A percentile compares a stretch with the other conserved stretches of the same genome.
Evolutionary conservation across 2,329 filamentous ascomycete species (phyloP).

Genomic region (Dothideomycetidae sp.): DNA sequence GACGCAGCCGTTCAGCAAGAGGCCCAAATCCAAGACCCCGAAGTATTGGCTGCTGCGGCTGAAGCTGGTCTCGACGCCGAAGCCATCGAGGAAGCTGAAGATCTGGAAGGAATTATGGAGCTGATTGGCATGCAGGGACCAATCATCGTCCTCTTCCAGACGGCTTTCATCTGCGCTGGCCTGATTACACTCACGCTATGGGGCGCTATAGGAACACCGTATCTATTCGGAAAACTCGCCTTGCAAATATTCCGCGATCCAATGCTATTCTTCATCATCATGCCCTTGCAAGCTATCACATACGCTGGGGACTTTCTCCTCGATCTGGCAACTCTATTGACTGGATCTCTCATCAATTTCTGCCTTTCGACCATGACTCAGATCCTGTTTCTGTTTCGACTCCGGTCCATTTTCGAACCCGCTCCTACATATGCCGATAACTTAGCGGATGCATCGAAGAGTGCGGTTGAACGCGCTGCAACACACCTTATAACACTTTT

Average conservation of each 20-base stretch:
- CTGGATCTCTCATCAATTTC: constrained; percentile 18
- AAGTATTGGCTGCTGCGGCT: constrained; percentile 49
- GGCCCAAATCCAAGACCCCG: constrained; percentile 33
- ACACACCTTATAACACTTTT: constrained; percentile 4
- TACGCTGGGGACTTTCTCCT: constrained; percentile 64
- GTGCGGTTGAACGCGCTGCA: constrained; percentile 1
- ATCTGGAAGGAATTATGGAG: constrained; percentile 91
- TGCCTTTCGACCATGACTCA: constrained; percentile 1
- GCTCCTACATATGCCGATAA: background rate
- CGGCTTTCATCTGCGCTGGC: constrained; percentile 84
- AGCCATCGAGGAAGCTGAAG: constrained; percentile 70
- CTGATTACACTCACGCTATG: constrained; percentile 79
- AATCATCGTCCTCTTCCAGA: constrained; percentile 77
- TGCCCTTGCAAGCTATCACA: constrained; percentile 59
- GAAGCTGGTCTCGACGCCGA: constrained; percentile 58
- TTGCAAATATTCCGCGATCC: constrained; percentile 71
- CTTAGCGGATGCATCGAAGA: constrained; percentile 2
- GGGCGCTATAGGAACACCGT: constrained; percentile 76
- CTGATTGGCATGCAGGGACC: constrained; percentile 93
- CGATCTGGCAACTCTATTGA: constrained; percentile 53
- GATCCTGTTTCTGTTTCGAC: background rate
- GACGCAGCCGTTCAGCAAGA: constrained; percentile 31
- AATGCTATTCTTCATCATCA: constrained; percentile 47
- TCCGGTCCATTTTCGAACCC: background rate
- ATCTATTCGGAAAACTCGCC: constrained; percentile 76